Conservation (phyloP, 805 yeast species). For the Monosporozyma unispora region DNA sequence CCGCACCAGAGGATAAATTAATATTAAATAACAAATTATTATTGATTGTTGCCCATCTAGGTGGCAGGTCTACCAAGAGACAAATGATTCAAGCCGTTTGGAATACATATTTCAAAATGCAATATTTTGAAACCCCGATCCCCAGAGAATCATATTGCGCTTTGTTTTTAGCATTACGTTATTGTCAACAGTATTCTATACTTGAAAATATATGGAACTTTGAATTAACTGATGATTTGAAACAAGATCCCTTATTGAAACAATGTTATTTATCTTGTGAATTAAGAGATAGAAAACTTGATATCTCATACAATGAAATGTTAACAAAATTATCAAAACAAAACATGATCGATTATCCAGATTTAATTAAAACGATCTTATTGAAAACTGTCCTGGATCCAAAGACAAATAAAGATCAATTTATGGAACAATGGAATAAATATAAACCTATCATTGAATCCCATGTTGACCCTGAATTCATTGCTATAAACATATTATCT, state of each 20-base stretch:
- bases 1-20: slow-evolving; percentile 1
- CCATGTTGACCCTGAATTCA: slow-evolving; percentile 6
- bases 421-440: neutral
- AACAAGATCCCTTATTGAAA: slow-evolving; percentile 10
- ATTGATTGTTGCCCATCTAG: slow-evolving; percentile 17
- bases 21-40: slow-evolving; percentile 15
- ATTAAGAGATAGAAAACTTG: slow-evolving; percentile 6
- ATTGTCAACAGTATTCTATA: slow-evolving; percentile 12
- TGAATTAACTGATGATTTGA: slow-evolving; percentile 19
- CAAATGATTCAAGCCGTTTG: slow-evolving; percentile 26
- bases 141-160: slow-evolving; percentile 16
- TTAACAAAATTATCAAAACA: neutral
- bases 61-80: slow-evolving; percentile 9
- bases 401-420: slow-evolving; percentile 4
- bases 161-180: slow-evolving; percentile 16
- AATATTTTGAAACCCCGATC: slow-evolving; percentile 4
- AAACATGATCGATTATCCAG: neutral
- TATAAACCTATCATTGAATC: neutral
- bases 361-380: slow-evolving; percentile 7
- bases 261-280: slow-evolving; percentile 17
- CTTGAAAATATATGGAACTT: slow-evolving; percentile 19
- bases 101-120: slow-evolving; percentile 20
- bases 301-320: slow-evolving; percentile 4
- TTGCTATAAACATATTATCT: slow-evolving; percentile 20
- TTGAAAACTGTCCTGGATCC: slow-evolving; percentile 11